Percentiles rank a stretch among this genome's conserved stretches.
These are phyloP conservation scores for Mortierella sp. DNA, from an alignment of 371 early-diverging fungal species.

Conservation along the genomic window DNA sequence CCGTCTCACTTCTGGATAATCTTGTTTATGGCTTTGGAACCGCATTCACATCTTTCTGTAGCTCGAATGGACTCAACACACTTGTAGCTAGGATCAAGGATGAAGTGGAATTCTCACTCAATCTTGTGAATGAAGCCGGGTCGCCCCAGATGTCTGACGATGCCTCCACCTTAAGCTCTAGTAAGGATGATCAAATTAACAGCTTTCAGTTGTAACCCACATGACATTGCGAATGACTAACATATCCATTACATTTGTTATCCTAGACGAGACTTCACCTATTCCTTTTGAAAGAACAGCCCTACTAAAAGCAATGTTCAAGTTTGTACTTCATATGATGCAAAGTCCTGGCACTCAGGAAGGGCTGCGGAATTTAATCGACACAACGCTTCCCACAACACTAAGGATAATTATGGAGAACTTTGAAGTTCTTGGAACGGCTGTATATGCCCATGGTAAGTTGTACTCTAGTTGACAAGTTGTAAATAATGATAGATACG, in stretches of 20 bases:
- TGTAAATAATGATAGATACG: background rate
- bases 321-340: constrained; percentile 93
- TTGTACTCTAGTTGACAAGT: background rate
- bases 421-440: constrained; percentile 80
- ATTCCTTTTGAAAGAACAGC: constrained; percentile 69
- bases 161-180: constrained; percentile 24
- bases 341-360: constrained; percentile 91
- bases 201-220: background rate
- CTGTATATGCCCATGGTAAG: constrained; percentile 77
- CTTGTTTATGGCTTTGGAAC: constrained; percentile 82
- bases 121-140: constrained; percentile 39
- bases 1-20: constrained; percentile 83
- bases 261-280: constrained; percentile 22
- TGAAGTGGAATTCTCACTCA: constrained; percentile 67
- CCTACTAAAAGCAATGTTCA: constrained; percentile 88
- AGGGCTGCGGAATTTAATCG: constrained; percentile 93
- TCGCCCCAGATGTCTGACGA: constrained; percentile 52
- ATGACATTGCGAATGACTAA: background rate
- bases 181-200: background rate
- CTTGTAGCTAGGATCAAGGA: constrained; percentile 84
- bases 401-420: constrained; percentile 80
- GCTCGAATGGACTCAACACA: constrained; percentile 82
- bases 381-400: constrained; percentile 85
- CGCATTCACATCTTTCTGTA: constrained; percentile 86
- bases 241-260: background rate